Conservation (phyloP, 768 basidiomycete genomes). For the Roridomyces roridus region DNA sequence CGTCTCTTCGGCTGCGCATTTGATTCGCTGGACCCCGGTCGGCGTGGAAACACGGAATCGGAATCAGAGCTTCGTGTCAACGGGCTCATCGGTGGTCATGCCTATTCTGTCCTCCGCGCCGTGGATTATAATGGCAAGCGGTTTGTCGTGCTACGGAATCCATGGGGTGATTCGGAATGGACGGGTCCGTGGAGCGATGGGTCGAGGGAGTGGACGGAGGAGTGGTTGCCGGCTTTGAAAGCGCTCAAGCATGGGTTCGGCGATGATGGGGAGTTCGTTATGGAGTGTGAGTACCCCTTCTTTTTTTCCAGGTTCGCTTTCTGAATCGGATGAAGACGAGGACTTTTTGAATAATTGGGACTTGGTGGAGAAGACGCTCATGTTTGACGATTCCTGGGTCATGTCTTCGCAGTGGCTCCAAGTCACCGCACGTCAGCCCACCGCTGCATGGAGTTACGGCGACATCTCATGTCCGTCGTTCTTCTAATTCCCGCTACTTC, state of each 20-base stretch:
- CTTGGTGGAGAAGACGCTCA: constrained; percentile 48
- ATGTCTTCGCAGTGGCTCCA: constrained; percentile 57
- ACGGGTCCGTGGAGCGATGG: constrained; percentile 58
- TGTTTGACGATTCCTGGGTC: constrained; percentile 55
- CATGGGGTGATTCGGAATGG: constrained; percentile 57
- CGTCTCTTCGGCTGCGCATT: constrained; percentile 61
- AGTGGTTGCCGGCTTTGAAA: constrained; percentile 49
- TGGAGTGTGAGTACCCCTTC: constrained; percentile 50
- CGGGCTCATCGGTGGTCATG: constrained; percentile 49
- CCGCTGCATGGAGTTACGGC: constrained; percentile 58
- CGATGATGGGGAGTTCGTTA: constrained; percentile 56
- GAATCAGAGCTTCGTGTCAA: constrained; percentile 33
- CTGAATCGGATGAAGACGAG: constrained; percentile 32
- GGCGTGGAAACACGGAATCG: constrained; percentile 31
- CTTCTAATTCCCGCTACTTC: not conserved
- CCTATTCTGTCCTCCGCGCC: constrained; percentile 54
- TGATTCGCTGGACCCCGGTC: constrained; percentile 38
- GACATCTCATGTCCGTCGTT: constrained; percentile 61
- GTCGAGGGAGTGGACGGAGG: constrained; percentile 54
- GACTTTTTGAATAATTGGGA: constrained; percentile 53
- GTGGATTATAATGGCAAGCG: constrained; percentile 51
- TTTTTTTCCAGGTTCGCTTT: not conserved
- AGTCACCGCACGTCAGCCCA: constrained; percentile 46
- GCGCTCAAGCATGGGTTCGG: constrained; percentile 51
- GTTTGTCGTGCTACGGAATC: constrained; percentile 56